These are phyloP conservation scores for Kluyveromyces wickerhamii DNA, from an alignment of 805 yeast species.

Conservation along the genomic window DNA sequence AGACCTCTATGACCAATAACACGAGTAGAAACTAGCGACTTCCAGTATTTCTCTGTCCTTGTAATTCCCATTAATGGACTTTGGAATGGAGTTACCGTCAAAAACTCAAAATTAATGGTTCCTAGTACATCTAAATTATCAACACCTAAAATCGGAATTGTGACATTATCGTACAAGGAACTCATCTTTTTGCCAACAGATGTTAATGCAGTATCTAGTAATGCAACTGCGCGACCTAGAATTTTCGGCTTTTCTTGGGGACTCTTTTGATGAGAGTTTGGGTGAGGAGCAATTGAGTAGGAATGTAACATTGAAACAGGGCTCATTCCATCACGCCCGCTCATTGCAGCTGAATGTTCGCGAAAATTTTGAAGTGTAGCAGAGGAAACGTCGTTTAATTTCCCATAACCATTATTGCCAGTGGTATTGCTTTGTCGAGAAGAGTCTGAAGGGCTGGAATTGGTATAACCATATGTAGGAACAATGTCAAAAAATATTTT, in stretches of 20 bases:
- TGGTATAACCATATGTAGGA: constrained; percentile 63
- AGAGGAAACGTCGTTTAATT: neutral
- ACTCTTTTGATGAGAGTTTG: constrained; percentile 17
- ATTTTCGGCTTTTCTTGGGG: constrained; percentile 30
- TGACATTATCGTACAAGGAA: constrained; percentile 55
- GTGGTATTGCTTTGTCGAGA: neutral
- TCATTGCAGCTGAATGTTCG: constrained; percentile 1
- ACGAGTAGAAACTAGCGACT: constrained; percentile 75
- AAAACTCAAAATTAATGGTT: constrained; percentile 62
- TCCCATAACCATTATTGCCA: neutral
- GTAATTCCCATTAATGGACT: constrained; percentile 17
- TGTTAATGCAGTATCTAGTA: constrained; percentile 53
- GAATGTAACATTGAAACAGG: constrained; percentile 6
- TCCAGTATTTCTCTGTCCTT: constrained; percentile 74
- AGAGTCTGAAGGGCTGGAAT: neutral
- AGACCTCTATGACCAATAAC: constrained; percentile 95
- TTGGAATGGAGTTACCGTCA: constrained; percentile 61
- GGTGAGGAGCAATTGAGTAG: constrained; percentile 1
- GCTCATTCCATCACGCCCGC: constrained; percentile 4
- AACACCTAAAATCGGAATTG: constrained; percentile 70
- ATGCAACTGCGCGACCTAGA: constrained; percentile 79
- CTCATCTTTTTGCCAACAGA: constrained; percentile 60
- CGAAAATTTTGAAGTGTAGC: neutral
- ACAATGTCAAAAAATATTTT: constrained; percentile 74
- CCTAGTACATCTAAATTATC: constrained; percentile 72